Base-by-base conservation (phyloP, 441 rosid genomes). In the Theobroma grandiflorum region DNA sequence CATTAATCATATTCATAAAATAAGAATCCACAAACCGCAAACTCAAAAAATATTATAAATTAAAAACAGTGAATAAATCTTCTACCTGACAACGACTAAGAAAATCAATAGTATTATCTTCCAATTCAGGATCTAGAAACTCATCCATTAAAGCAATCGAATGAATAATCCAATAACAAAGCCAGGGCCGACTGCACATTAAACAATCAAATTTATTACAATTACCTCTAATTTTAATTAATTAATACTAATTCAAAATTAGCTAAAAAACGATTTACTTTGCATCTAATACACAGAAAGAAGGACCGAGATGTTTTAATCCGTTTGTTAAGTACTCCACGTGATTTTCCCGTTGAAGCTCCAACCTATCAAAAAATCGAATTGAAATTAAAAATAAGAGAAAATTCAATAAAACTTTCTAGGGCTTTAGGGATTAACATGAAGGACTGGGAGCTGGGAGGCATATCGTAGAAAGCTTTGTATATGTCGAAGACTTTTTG, bases 131-230 rank as follows among this genome's bases (percentile, higher is more conserved):
- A 82, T 92, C 99, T 72, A 95, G 43, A 80, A 77, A 70, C 57
- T 93, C 96, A 18, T 93, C 95, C 78, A 95, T 87, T 83, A 95
- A 84, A 81, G 97, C 96, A 80, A 94, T 85, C 22, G 99, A 94
- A 77, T 95, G 99, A 67, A 95, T 74, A 72, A 93, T 95, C 99
- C 99, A 95, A 86, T 94, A 95, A 86, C 99, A 95, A 80, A 94
- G 87, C 98, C 99, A 95, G 9, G 99, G 97, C 40, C 98, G 98
- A 85, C 97, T 95, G 88, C 38, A 74, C 69, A 80, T 63, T 49
- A 74, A 80, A 67, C 57, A 74, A 31, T 55, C 6, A 37, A 75
- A 22, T 6, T 38, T 38, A 11, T 2, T 45, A 0, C 20, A 20
- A 0, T 12, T 57, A 6, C 18, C 31, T 53, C n/a, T 22, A 74